Evolutionary conservation across 495 filamentous ascomycete genomes (phyloP).

Genomic region (Rhypophila decipiens): DNA sequence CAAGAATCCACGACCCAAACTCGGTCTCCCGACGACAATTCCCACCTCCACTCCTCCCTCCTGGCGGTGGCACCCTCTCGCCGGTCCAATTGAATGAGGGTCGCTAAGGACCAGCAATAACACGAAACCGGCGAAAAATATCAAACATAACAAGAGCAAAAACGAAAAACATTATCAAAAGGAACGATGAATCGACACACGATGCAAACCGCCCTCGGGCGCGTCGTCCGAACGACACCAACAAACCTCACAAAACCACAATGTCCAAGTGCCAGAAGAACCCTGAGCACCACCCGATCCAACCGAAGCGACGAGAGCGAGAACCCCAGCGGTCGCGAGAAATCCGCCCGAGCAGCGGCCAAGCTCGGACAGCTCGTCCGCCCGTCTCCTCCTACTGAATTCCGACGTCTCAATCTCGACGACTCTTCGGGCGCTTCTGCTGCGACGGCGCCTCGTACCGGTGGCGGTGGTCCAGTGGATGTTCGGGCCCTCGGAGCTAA

Average conservation of each 20-base stretch:
- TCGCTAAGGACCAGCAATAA: too few species aligned
- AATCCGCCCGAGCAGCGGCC: slow-evolving; percentile 15
- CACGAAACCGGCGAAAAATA: too few species aligned
- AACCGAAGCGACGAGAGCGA: slow-evolving; percentile 5
- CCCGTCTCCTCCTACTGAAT: not conserved
- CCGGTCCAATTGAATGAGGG: too few species aligned
- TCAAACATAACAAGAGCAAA: not conserved
- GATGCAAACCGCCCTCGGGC: slow-evolving; percentile 20
- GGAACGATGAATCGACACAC: slow-evolving; percentile 23
- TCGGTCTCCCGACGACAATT: too few species aligned
- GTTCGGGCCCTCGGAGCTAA: slow-evolving; percentile 11
- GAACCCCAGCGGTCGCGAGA: slow-evolving; percentile 4
- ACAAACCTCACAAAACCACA: not conserved
- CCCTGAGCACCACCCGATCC: slow-evolving; percentile 12
- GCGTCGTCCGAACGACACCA: not conserved
- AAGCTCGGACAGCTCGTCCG: slow-evolving; percentile 14
- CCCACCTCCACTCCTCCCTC: too few species aligned
- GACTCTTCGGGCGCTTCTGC: too few species aligned
- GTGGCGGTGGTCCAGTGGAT: slow-evolving; percentile 8
- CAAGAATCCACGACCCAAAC: too few species aligned
- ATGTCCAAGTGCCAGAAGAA: not conserved
- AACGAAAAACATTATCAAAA: not conserved
- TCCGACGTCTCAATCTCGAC: too few species aligned
- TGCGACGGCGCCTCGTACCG: not conserved
- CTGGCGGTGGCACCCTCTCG: too few species aligned